Evolutionary conservation across 805 yeast species (phyloP), one percentile per base, ranked within the genome.

Genomic region (Cyberlindnera lachancei): DNA sequence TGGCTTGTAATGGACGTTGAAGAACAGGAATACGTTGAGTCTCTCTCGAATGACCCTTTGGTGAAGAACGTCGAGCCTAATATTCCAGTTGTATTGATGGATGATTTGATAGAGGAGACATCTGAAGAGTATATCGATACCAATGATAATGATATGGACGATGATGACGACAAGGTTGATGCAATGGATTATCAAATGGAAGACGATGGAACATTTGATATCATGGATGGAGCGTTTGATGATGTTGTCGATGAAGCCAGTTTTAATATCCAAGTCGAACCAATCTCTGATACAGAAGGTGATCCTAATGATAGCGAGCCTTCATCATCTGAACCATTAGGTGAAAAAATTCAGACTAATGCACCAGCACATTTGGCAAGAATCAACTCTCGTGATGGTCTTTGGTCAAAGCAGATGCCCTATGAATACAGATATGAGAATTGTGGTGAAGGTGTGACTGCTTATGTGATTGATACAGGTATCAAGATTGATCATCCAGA

Each of bases 401-500:
- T 46, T 7, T 36, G 36, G 6, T 31, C 25, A 3, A 9, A 6
- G 7, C 11, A 9, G 6, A 8, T 15, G 3, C 23, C 27, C 6
- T 33, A 19, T 11, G 29, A 35, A 4, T 82, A 72, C 49, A 52
- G 55, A 33, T 80, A 69, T 44, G 68, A 70, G 23, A 50, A 48
- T 1, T 56, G 60, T 2, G 95, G 94, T 1, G 60, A 58, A 29
- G 73, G 68, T 29, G 80, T 83, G 3, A 68, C 68, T 36, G 90
- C 79, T 1, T 87, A 87, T 52, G 73, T 88, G 23, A 62, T 86
- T 33, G 96, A 87, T 57, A 80, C 94, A 4, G 96, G 97, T 12
- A 73, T 81, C 13, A 61, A 58, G 38, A 61, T 64, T 13, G 64
- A 63, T 6, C 79, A 76, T 48, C 71, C 70, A 14, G 79, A 78